A percentile compares a stretch with the other conserved stretches of the same genome.
These are phyloP conservation scores for Parafenestella ontariensis DNA, from an alignment of 2,329 filamentous ascomycete genomes.

Conservation along the genomic window DNA sequence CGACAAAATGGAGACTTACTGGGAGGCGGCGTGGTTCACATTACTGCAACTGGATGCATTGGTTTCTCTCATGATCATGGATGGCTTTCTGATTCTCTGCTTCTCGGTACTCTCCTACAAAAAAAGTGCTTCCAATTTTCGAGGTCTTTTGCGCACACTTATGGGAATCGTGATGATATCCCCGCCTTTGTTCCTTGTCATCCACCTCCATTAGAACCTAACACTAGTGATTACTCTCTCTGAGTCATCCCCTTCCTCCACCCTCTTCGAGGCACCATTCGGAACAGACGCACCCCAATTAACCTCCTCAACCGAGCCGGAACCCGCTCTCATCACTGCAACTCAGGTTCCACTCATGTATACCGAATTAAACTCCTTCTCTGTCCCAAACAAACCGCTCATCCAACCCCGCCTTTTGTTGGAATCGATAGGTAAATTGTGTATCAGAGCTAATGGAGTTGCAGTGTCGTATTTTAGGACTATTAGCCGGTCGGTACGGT, in stretches of 20 bases:
- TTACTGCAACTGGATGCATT: neutral
- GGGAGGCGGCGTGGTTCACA: neutral
- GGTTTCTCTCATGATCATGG: neutral
- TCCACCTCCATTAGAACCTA: neutral
- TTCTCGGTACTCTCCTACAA: neutral
- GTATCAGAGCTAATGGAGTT: no score
- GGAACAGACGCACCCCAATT: neutral
- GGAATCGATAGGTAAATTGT: no score
- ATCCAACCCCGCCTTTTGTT: no score
- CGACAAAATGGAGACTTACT: neutral
- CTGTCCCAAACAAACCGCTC: no score
- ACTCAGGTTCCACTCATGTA: no score
- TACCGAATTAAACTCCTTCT: no score
- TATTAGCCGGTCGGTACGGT: constrained; percentile 17
- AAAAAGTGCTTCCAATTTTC: neutral
- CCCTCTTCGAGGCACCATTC: neutral
- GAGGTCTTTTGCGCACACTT: no score
- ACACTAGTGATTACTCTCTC: neutral
- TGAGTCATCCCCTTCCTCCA: neutral
- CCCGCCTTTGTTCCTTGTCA: neutral
- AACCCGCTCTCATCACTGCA: neutral
- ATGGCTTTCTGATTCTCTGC: neutral
- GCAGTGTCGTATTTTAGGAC: neutral
- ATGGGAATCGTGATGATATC: neutral
- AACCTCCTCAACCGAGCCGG: neutral